Percentiles rank a stretch among this genome's conserved stretches.
Evolutionary conservation across 2,329 filamentous ascomycete species (phyloP).

Genomic region (Colletotrichum sp.): DNA sequence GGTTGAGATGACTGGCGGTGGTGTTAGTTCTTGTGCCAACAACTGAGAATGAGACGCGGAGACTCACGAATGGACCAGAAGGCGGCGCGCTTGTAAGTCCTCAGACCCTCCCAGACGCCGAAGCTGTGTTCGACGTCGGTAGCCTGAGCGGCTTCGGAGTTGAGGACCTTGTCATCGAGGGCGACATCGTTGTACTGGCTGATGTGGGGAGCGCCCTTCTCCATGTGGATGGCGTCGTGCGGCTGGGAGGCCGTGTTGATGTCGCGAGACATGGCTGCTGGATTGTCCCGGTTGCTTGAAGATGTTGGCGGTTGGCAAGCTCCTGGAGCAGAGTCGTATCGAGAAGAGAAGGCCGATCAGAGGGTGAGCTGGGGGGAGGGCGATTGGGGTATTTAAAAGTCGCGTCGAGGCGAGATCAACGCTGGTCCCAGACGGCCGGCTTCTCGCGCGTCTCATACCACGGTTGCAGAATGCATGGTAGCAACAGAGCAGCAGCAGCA

Average conservation of each 20-base stretch:
- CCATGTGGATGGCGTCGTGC: conserved; percentile 29
- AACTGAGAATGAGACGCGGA: neutral
- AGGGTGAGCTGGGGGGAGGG: neutral
- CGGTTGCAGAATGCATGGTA: conserved; percentile 8
- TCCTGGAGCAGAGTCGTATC: conserved; percentile 7
- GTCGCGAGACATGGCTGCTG: conserved; percentile 11
- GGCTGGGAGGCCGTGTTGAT: conserved; percentile 2
- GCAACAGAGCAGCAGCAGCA: neutral
- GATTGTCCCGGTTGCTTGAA: neutral
- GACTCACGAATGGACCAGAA: conserved; percentile 44
- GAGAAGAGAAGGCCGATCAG: neutral
- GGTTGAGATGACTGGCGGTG: conserved; percentile 42
- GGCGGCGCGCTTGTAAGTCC: conserved; percentile 43
- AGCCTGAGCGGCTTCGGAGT: conserved; percentile 38
- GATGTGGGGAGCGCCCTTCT: conserved; percentile 32
- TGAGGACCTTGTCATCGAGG: conserved; percentile 41
- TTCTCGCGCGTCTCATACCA: neutral
- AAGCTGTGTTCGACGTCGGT: conserved; percentile 42
- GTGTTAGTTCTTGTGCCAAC: neutral
- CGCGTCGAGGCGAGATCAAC: neutral
- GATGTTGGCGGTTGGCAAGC: neutral
- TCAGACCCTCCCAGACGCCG: conserved; percentile 36
- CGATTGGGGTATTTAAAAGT: conserved; percentile 9
- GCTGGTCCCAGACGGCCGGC: conserved; percentile 3
- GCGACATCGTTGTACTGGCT: conserved; percentile 35